phyloP scores from a whole-genome alignment of 2,329 filamentous ascomycete genomes.

The Colletotrichum shisoi region DNA sequence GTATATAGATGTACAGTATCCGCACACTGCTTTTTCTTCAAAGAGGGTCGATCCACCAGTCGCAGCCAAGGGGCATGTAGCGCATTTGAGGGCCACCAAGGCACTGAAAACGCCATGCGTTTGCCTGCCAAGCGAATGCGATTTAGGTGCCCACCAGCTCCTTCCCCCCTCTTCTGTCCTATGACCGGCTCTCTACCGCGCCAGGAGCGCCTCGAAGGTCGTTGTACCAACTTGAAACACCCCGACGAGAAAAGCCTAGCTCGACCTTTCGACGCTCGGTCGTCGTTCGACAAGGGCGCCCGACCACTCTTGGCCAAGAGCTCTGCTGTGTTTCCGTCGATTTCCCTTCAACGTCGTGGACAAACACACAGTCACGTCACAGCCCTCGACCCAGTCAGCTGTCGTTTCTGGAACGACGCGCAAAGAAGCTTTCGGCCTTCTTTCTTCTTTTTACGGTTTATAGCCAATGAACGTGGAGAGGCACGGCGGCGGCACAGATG shows the following conservation, averaged over 20 bases:
- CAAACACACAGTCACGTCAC: constrained; percentile 2
- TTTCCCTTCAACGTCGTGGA: neutral
- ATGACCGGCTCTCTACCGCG: neutral
- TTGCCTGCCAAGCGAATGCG: constrained; percentile 10
- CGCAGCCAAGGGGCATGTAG: neutral
- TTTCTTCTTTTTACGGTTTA: neutral
- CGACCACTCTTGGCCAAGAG: constrained; percentile 1
- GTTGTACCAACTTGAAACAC: constrained; percentile 38
- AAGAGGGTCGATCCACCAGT: neutral
- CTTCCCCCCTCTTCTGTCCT: neutral
- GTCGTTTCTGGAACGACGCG: constrained; percentile 15
- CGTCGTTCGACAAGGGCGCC: constrained; percentile 28
- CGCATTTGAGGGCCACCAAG: neutral
- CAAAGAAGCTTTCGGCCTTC: constrained; percentile 4
- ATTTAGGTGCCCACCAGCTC: neutral
- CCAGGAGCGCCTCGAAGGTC: constrained; percentile 28
- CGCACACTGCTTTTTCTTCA: no score
- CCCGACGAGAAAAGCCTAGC: constrained; percentile 29
- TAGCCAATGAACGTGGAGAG: neutral
- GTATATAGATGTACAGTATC: no score
- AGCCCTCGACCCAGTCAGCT: neutral
- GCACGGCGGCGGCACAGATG: neutral
- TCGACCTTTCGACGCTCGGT: constrained; percentile 26
- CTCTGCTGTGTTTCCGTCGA: neutral
- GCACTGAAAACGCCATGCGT: constrained; percentile 1